phyloP scores from a whole-genome alignment of 129 eudicot genomes.

The Saposhnikovia divaricata region DNA sequence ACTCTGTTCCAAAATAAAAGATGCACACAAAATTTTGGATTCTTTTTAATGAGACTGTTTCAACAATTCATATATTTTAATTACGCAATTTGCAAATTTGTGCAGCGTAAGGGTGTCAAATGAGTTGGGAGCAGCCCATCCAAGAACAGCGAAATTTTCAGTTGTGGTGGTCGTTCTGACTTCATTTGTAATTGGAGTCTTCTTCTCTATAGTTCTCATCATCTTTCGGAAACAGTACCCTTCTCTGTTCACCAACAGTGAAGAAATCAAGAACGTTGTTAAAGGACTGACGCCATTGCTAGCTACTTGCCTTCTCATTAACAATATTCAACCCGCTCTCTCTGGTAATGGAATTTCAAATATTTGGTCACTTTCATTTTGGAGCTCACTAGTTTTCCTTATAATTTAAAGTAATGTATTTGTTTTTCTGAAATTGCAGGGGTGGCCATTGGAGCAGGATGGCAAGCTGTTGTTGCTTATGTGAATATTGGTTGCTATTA shows the following conservation, averaged over 20 bases:
- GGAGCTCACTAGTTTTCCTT: background rate
- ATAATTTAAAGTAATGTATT: background rate
- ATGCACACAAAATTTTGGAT: background rate
- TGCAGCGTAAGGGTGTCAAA: conserved; percentile 46
- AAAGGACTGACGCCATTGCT: conserved; percentile 30
- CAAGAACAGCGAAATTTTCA: conserved; percentile 41
- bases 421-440: conserved; percentile 24
- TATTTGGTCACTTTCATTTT: background rate
- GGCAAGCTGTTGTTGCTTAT: conserved; percentile 61
- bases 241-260: conserved; percentile 20
- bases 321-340: conserved; percentile 41
- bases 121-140: conserved; percentile 46
- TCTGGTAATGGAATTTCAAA: conserved; percentile 21
- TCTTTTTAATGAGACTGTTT: background rate
- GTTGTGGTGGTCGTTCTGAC: conserved; percentile 31
- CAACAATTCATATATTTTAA: background rate
- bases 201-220: conserved; percentile 21
- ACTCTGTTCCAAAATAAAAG: background rate
- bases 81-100: background rate
- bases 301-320: conserved; percentile 28
- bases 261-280: conserved; percentile 18
- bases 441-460: conserved; percentile 83
- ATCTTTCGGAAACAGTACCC: conserved; percentile 28
- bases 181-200: conserved; percentile 22
- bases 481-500: conserved; percentile 51